Conservation (phyloP, 2,329 filamentous ascomycete species). For the Aspergillus brunneoviolaceus region DNA sequence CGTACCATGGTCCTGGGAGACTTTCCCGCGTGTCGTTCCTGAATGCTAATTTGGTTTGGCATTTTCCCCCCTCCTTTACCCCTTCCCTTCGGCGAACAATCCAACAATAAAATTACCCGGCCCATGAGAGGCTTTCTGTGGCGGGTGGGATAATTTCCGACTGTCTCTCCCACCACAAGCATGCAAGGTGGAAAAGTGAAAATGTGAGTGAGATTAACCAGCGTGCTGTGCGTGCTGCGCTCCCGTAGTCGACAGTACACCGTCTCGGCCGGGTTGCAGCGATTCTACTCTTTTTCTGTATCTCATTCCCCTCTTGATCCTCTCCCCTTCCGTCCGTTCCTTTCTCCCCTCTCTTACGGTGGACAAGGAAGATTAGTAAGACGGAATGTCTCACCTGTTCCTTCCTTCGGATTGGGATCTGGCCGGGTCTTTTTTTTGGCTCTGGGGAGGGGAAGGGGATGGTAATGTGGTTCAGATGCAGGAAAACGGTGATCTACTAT, state of each 20-base stretch:
- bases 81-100: too few species aligned
- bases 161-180: not conserved
- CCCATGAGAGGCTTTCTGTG: not conserved
- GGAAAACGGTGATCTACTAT: slow-evolving; percentile 14
- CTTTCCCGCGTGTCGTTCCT: not conserved
- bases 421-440: slow-evolving; percentile 13
- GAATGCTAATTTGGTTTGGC: not conserved
- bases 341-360: not conserved
- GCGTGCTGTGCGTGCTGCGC: too few species aligned
- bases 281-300: too few species aligned
- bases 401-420: slow-evolving; percentile 13
- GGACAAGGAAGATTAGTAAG: slow-evolving; percentile 3
- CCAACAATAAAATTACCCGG: not conserved
- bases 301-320: not conserved
- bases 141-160: not conserved
- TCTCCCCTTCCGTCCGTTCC: not conserved
- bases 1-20: slow-evolving; percentile 5
- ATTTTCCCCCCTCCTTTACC: too few species aligned
- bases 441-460: too few species aligned
- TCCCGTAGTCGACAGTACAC: not conserved
- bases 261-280: not conserved
- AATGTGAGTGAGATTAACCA: not conserved
- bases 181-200: slow-evolving; percentile 3
- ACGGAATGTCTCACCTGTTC: slow-evolving; percentile 11
- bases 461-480: slow-evolving; percentile 9